Evolutionary conservation across 2,329 filamentous ascomycete species (phyloP), one percentile per base, ranked within the genome.

Genomic region (Emergomyces orientalis): DNA sequence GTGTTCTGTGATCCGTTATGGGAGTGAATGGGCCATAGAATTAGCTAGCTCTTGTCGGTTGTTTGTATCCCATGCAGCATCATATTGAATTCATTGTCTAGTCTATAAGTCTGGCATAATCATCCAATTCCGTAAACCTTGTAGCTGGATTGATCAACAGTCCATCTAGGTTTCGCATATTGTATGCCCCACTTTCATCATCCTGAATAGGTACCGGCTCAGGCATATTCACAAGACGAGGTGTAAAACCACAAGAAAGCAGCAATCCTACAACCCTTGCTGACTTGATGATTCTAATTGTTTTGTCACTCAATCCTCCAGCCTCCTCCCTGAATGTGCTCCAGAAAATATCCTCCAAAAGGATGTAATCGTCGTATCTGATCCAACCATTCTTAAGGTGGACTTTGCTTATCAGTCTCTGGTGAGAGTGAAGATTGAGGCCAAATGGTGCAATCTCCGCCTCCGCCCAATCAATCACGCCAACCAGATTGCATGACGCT

Each of bases 381-480:
- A 59, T 68, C 72, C 71, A 75, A 52, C 76, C 75, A 39, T 72
- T 66, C 19, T 65, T 66, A 3, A 78, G 64, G 62, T 78, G 71
- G n/a, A 78, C 61, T 62, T 73, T 71, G 30, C 73, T 69, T 37
- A 67, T 73, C 22, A 79, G 62, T 49, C 39, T 45, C 61, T 77
- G 66, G 1, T 77, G 63, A 14, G 72, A 74, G 62, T 77, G 66
- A 1, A 79, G 67, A 58, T 78, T 78, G 0, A 72, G 39, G 3
- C 77, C 76, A 64, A 79, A 79, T 8, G 76, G 75, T n/a, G 70
- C 60, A 32, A 78, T 70, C 57, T 73, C 69, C 2, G 76, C 73
- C 66, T 79, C 74, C 0, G 76, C 73, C 76, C 74, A 80, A 69
- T 78, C 76, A 62, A 79, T 69, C 8, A 79, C 75, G 1, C 77